Evolutionary conservation across 352 stramenopile genomes (phyloP).

Genomic region (Globisporangium parvum): DNA sequence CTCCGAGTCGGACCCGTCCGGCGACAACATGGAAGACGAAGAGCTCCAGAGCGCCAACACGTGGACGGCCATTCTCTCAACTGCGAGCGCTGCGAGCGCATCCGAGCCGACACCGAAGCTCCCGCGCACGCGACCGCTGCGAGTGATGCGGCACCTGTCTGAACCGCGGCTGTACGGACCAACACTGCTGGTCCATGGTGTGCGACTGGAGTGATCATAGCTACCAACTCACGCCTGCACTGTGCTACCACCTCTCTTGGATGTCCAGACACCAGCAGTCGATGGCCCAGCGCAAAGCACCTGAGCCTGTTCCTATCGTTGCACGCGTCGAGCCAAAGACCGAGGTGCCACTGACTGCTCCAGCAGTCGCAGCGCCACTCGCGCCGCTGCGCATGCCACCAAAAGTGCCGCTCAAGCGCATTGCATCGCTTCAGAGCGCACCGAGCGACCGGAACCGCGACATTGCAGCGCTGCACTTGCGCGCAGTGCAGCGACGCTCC

Average conservation of each 20-base stretch:
- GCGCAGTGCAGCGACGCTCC: conserved; percentile 47
- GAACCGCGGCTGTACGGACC: conserved; percentile 28
- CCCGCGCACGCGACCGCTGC: conserved; percentile 11
- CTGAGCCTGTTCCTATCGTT: neutral
- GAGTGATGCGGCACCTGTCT: conserved; percentile 27
- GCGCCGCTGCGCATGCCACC: conserved; percentile 8
- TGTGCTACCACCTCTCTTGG: no score
- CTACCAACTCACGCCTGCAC: no score
- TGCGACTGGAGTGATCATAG: no score
- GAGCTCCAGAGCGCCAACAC: conserved; percentile 22
- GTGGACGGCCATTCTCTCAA: conserved; percentile 6
- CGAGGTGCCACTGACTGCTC: neutral
- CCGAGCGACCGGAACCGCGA: conserved; percentile 56
- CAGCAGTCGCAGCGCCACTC: neutral
- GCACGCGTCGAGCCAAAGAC: neutral
- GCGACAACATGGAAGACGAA: conserved; percentile 61
- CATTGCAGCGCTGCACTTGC: conserved; percentile 51
- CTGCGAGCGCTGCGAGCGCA: neutral
- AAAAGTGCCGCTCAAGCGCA: conserved; percentile 7
- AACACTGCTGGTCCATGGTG: neutral
- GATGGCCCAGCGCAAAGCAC: no score
- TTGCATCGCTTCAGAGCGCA: conserved; percentile 7
- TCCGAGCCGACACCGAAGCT: neutral
- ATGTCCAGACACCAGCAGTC: no score
- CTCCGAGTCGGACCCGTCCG: conserved; percentile 69